Conservation (phyloP, 2,329 filamentous ascomycete species). For the Sporothrix humicola region DNA sequence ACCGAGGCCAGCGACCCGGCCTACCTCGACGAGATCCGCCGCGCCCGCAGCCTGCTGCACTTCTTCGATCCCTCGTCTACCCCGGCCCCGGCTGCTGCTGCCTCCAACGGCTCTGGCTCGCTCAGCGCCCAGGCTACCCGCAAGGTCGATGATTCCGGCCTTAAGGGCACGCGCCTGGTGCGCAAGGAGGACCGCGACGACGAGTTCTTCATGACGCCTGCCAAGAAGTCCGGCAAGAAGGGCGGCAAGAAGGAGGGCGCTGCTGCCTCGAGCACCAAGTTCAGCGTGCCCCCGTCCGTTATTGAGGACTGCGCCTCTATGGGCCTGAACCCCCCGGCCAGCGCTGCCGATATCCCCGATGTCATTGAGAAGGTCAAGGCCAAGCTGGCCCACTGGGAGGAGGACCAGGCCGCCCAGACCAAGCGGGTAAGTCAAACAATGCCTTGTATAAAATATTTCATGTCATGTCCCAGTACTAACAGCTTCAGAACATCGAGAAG, state of each 20-base stretch:
- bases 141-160: constrained; percentile 79
- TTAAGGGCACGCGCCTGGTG: constrained; percentile 83
- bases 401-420: constrained; percentile 86
- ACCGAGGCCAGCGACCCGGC: constrained; percentile 84
- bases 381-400: constrained; percentile 91
- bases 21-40: constrained; percentile 90
- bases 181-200: constrained; percentile 90
- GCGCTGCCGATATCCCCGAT: constrained; percentile 77
- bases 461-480: constrained; percentile 42
- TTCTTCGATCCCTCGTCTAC: constrained; percentile 82
- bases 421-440: constrained; percentile 70
- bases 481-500: constrained; percentile 85
- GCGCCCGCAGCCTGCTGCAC: constrained; percentile 82
- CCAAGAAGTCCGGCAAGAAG: constrained; percentile 83
- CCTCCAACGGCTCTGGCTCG: constrained; percentile 69
- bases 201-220: constrained; percentile 78
- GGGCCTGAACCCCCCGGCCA: constrained; percentile 86
- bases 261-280: constrained; percentile 58
- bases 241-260: constrained; percentile 60
- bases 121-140: constrained; percentile 80
- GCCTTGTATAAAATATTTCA: neutral
- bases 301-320: constrained; percentile 88
- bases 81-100: constrained; percentile 43
- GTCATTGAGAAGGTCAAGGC: constrained; percentile 88
- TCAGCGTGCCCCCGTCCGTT: constrained; percentile 87